Conservation (phyloP, 2,329 filamentous ascomycete species). For the Colletotrichum sojae region DNA sequence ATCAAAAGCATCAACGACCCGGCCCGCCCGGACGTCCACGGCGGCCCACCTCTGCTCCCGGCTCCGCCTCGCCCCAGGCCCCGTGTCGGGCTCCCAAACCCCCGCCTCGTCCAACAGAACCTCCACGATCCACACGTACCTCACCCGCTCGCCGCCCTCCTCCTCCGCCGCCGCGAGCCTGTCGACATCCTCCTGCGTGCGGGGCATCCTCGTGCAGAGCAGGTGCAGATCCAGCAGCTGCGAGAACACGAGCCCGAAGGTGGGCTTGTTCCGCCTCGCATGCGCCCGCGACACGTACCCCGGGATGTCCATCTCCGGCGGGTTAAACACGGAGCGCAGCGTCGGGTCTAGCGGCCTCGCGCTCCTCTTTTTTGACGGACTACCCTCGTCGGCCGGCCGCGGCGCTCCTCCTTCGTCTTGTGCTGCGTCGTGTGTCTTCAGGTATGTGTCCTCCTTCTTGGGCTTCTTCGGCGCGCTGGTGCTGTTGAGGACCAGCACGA, state of each 20-base stretch:
- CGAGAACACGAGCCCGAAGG: slow-evolving; percentile 68
- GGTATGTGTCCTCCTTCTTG: not conserved
- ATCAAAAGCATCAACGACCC: slow-evolving; percentile 57
- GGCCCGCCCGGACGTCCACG: slow-evolving; percentile 58
- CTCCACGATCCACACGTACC: slow-evolving; percentile 62
- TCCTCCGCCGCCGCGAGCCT: slow-evolving; percentile 43
- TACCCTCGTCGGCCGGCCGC: slow-evolving; percentile 4
- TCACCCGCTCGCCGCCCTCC: slow-evolving; percentile 32
- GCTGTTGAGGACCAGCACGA: slow-evolving; percentile 70
- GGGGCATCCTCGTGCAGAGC: slow-evolving; percentile 62
- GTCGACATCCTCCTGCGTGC: slow-evolving; percentile 57
- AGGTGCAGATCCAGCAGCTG: slow-evolving; percentile 70
- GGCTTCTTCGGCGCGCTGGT: slow-evolving; percentile 50
- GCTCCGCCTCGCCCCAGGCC: slow-evolving; percentile 46
- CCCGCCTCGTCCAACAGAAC: slow-evolving; percentile 66
- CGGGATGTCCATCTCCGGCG: slow-evolving; percentile 45
- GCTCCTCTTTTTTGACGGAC: not conserved
- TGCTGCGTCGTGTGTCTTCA: not conserved
- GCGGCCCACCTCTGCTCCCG: slow-evolving; percentile 70
- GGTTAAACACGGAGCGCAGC: slow-evolving; percentile 65
- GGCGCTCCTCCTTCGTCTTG: slow-evolving; percentile 12
- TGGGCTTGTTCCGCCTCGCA: slow-evolving; percentile 59
- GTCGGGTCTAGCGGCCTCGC: slow-evolving; percentile 56
- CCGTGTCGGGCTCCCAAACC: slow-evolving; percentile 53
- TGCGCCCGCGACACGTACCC: slow-evolving; percentile 43